phyloP scores from a whole-genome alignment of 768 basidiomycete species.

The Thelephora ganbajun region DNA sequence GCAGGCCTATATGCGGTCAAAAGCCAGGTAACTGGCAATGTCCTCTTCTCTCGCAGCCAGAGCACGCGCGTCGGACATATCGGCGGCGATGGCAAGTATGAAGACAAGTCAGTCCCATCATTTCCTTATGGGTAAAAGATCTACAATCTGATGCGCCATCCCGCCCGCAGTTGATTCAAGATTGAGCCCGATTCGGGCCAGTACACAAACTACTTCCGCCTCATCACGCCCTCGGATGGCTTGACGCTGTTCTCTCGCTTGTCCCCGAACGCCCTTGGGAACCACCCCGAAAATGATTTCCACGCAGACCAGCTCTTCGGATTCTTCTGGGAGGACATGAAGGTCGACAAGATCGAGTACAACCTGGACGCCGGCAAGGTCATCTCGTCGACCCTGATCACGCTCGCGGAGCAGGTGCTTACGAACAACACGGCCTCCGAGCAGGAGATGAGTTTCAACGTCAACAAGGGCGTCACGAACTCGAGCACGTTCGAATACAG shows the following conservation, averaged over 20 bases:
- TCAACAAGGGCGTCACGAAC: too few species aligned
- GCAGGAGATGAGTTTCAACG: slow-evolving; percentile 3
- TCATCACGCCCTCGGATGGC: background rate
- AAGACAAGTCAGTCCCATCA: too few species aligned
- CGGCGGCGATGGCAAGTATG: too few species aligned
- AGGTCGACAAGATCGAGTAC: slow-evolving; percentile 1
- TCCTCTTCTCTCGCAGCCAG: slow-evolving; percentile 1
- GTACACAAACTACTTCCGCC: slow-evolving; percentile 1
- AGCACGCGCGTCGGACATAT: too few species aligned
- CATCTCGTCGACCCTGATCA: background rate
- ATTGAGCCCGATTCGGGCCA: slow-evolving; percentile 1
- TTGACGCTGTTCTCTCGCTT: slow-evolving; percentile 1
- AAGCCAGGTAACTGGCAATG: background rate
- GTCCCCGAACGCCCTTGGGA: background rate
- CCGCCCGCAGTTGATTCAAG: too few species aligned
- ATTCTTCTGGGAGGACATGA: slow-evolving; percentile 2
- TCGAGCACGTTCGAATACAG: background rate
- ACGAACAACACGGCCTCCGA: background rate
- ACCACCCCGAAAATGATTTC: background rate
- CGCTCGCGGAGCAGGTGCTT: too few species aligned
- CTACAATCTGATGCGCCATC: too few species aligned
- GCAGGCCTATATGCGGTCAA: slow-evolving; percentile 2
- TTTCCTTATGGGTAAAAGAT: too few species aligned
- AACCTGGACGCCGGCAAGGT: background rate
- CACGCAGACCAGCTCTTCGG: slow-evolving; percentile 1